Conservation (phyloP, 2,329 filamentous ascomycete genomes). For the Aspergillus sp. region DNA sequence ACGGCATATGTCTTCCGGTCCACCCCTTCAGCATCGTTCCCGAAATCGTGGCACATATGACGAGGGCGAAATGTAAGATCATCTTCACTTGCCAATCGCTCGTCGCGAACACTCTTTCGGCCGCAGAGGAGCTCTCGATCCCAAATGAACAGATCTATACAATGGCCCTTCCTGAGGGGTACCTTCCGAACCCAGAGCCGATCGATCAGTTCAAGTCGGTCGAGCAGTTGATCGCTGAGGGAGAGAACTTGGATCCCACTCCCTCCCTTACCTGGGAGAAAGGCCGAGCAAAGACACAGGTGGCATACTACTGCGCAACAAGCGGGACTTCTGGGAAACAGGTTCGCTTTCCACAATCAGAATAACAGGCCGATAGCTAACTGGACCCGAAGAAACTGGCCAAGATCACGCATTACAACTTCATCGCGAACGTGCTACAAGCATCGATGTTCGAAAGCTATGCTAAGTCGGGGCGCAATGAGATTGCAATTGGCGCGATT, state of each 20-base stretch:
- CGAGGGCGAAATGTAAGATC: background rate
- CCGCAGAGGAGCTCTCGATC: conserved; percentile 2
- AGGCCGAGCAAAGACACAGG: conserved; percentile 10
- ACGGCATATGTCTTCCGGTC: conserved; percentile 16
- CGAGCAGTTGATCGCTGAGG: conserved; percentile 3
- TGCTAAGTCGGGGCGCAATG: conserved; percentile 9
- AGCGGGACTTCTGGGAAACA: conserved; percentile 18
- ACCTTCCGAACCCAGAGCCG: background rate
- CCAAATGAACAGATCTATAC: conserved; percentile 2
- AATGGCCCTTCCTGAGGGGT: conserved; percentile 7
- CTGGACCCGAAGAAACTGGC: conserved; percentile 9
- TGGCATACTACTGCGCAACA: conserved; percentile 14
- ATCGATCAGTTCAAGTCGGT: conserved; percentile 14
- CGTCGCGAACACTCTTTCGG: conserved; percentile 3
- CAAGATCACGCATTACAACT: conserved; percentile 19
- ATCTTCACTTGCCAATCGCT: conserved; percentile 17
- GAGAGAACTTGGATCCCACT: background rate
- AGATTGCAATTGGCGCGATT: conserved; percentile 8
- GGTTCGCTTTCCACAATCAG: background rate
- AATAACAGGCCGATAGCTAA: background rate
- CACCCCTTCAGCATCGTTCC: conserved; percentile 12
- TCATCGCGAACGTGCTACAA: conserved; percentile 17
- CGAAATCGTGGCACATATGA: conserved; percentile 13
- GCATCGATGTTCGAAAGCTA: conserved; percentile 37
- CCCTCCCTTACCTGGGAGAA: conserved; percentile 6